Evolutionary conservation across 306 rosid genomes (phyloP).

Genomic region (Sicyos edulis): DNA sequence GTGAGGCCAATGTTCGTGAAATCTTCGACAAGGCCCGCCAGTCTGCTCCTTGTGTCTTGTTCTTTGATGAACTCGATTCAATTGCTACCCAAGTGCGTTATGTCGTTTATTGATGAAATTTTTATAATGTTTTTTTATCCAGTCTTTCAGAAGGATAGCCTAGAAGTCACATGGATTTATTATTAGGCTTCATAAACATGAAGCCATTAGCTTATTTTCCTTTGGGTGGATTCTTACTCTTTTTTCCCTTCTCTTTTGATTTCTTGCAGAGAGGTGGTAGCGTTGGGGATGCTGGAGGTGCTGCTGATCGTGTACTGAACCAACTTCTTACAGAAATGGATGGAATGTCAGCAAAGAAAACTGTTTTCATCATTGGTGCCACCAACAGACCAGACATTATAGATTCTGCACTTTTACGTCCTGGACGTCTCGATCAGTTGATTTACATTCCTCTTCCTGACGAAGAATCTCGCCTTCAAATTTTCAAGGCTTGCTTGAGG

Average conservation of each 20-base stretch:
- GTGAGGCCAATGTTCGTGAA: conserved; percentile 98
- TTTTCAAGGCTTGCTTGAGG: conserved; percentile 87
- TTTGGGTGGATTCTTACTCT: neutral
- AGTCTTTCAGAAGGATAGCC: too few relatives aligned
- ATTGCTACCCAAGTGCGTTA: conserved; percentile 91
- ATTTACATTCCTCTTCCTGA: conserved; percentile 97
- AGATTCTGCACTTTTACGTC: conserved; percentile 94
- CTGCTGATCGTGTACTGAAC: conserved; percentile 94
- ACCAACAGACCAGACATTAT: conserved; percentile 95
- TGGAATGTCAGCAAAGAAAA: conserved; percentile 96
- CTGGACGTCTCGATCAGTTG: conserved; percentile 96
- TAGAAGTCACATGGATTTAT: too few relatives aligned
- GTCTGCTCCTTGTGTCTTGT: conserved; percentile 97
- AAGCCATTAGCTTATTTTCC: neutral
- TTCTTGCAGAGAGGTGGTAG: conserved; percentile 83
- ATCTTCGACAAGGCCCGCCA: conserved; percentile 98
- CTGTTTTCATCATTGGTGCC: conserved; percentile 94
- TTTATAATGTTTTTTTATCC: neutral
- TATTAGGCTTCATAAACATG: too few relatives aligned
- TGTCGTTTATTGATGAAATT: neutral
- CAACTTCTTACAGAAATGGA: conserved; percentile 97
- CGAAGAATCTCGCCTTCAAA: conserved; percentile 80
- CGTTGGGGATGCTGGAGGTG: conserved; percentile 97
- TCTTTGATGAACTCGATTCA: conserved; percentile 97
- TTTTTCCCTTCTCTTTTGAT: neutral